phyloP scores from a whole-genome alignment of 2,329 filamentous ascomycete species.

The Phaeosphaeriaceae sp. region DNA sequence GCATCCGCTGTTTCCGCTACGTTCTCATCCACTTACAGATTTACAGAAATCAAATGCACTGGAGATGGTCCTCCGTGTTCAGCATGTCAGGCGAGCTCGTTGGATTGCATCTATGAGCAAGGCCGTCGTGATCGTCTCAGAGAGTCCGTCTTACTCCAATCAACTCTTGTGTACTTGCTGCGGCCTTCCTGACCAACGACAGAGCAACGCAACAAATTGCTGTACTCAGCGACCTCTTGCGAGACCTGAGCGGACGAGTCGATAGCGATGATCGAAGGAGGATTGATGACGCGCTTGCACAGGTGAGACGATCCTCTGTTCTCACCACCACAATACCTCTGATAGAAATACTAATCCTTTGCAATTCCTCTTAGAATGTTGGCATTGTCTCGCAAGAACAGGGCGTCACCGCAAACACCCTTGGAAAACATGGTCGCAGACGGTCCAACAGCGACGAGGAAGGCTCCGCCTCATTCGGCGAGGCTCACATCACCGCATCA shows the following conservation, averaged over 20 bases:
- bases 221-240: slow-evolving; percentile 23
- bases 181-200: background rate
- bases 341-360: background rate
- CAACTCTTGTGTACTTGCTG: too few species aligned
- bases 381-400: slow-evolving; percentile 18
- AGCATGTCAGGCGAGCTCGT: slow-evolving; percentile 20
- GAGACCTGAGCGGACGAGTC: slow-evolving; percentile 23
- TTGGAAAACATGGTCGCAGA: slow-evolving; percentile 25
- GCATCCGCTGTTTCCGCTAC: background rate
- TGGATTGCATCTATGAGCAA: slow-evolving; percentile 31
- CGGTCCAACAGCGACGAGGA: slow-evolving; percentile 3
- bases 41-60: slow-evolving; percentile 33
- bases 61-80: slow-evolving; percentile 29
- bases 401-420: slow-evolving; percentile 2
- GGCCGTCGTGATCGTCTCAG: slow-evolving; percentile 32
- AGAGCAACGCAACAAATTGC: slow-evolving; percentile 33
- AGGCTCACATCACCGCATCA: slow-evolving; percentile 28
- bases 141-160: slow-evolving; percentile 19
- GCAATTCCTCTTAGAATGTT: slow-evolving; percentile 19
- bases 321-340: background rate
- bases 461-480: slow-evolving; percentile 15
- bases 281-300: slow-evolving; percentile 26
- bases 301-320: slow-evolving; percentile 10
- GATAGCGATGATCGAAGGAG: slow-evolving; percentile 20
- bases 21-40: background rate